Base-by-base conservation (phyloP, 1,284 basidiomycete species). In the Kalmanozyma brasiliensis region DNA sequence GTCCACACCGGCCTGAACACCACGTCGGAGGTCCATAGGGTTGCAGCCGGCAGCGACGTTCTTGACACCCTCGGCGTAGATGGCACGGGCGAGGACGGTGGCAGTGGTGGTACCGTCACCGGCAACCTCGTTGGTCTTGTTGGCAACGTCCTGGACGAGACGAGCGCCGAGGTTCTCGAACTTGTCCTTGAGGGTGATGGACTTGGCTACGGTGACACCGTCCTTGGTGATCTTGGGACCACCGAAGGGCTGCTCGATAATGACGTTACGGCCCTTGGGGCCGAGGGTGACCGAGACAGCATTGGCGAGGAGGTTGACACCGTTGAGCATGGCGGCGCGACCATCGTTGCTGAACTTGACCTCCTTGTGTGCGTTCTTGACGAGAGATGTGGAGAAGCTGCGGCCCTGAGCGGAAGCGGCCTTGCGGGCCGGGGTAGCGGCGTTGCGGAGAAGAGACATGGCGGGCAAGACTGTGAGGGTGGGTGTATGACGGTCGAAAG, bases 41-140 rank as follows among this genome's bases (percentile, higher is more conserved):
- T 97, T 97, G 87, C 95, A 98, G 19, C 95, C 93, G 13, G 95
- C 95, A 37, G 95, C 94, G 59, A 98, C 95, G 83, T 98, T 98
- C 87, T 98, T 98, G 77, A 98, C 94, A 85, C 95, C 95, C 84
- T 98, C 95, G 0, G 93, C 88, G 85, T 97, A 98, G 85, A 98
- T 98, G 66, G 94, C 94, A 57, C 92, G 91, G 8, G 95, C 93
- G 60, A 98, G 89, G 51, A 98, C 95, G 34, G 95, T 98, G 22
- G 95, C 94, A 22, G 95, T 98, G 13, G 95, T 98, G 13, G 94
- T 98, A 71, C 95, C 95, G 83, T 98, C 95, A 85, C 95, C 95
- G 41, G 95, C 95, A 75, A 91, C 87, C 85, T 98, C 95, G 86
- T 97, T 98, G 36, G 94, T 96, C 86, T 96, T 96, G 83, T 89